These are phyloP conservation scores for Exidia glandulosa DNA, from an alignment of 768 basidiomycete species.

Conservation along the genomic window DNA sequence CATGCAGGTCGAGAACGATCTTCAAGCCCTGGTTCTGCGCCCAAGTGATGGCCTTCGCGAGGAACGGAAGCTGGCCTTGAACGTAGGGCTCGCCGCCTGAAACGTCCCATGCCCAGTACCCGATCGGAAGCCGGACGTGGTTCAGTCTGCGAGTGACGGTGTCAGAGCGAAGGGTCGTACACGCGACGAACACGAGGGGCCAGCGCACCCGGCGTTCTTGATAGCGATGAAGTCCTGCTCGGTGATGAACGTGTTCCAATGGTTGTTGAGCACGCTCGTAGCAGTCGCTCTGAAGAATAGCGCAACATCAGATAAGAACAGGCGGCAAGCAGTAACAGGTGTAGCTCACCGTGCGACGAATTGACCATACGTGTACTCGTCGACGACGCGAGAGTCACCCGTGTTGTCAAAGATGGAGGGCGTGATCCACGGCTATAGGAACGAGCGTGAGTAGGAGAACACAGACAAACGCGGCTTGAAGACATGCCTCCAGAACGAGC, in stretches of 20 bases:
- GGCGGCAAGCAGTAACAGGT: not conserved
- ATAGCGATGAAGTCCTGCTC: conserved; percentile 69
- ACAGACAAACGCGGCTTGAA: conserved; percentile 20
- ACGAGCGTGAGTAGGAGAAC: too few relatives aligned
- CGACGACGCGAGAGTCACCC: conserved; percentile 44
- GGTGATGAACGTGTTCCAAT: conserved; percentile 63
- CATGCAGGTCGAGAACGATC: conserved; percentile 37
- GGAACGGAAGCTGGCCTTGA: conserved; percentile 62
- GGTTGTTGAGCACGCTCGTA: conserved; percentile 38
- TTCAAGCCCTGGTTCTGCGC: conserved; percentile 63
- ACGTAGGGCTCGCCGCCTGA: conserved; percentile 68
- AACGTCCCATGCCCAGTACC: conserved; percentile 85
- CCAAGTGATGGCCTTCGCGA: conserved; percentile 57
- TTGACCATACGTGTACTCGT: conserved; percentile 71
- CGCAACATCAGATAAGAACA: not conserved
- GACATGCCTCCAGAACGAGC: conserved; percentile 41
- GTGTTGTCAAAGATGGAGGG: conserved; percentile 66
- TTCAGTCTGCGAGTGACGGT: conserved; percentile 53
- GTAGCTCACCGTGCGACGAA: conserved; percentile 31
- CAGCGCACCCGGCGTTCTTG: conserved; percentile 56
- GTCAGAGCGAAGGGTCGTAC: conserved; percentile 5
- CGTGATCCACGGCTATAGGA: conserved; percentile 75
- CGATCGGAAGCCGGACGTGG: conserved; percentile 76
- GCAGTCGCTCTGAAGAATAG: conserved; percentile 27
- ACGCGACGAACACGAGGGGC: conserved; percentile 9